Conservation (phyloP, 768 basidiomycete genomes). For the Asterophora parasitica region DNA sequence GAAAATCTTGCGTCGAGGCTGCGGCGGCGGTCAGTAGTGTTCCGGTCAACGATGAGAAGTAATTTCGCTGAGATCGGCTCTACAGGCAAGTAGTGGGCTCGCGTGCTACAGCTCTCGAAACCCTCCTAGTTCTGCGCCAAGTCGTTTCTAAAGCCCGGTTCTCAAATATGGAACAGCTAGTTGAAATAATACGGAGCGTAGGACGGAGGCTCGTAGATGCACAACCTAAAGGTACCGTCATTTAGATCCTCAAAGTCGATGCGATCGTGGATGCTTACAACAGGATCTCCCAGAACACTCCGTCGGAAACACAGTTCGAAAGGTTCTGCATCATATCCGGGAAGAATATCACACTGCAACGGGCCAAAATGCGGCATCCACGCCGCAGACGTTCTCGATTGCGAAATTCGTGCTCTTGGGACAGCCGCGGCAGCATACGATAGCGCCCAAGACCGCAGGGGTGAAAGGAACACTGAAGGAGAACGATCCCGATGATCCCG, state of each 20-base stretch:
- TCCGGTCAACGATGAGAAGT: neutral
- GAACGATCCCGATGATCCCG: constrained; percentile 70
- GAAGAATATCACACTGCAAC: constrained; percentile 91
- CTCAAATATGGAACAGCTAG: constrained; percentile 79
- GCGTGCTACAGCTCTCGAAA: constrained; percentile 83
- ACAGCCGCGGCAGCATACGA: constrained; percentile 55
- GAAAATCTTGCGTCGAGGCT: constrained; percentile 68
- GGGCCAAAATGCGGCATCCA: constrained; percentile 34
- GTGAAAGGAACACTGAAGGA: constrained; percentile 57
- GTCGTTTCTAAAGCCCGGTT: constrained; percentile 87
- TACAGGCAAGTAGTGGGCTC: constrained; percentile 89
- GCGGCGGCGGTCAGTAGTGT: constrained; percentile 57
- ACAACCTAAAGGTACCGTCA: constrained; percentile 83
- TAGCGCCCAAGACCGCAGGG: constrained; percentile 40
- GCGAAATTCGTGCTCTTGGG: constrained; percentile 81
- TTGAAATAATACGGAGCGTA: constrained; percentile 71
- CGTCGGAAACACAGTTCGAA: constrained; percentile 91
- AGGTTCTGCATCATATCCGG: constrained; percentile 87
- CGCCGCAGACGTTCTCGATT: constrained; percentile 57
- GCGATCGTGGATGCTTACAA: constrained; percentile 2
- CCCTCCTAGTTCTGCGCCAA: constrained; percentile 80
- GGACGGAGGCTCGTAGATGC: constrained; percentile 83
- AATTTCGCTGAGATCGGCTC: neutral
- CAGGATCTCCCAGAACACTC: constrained; percentile 66
- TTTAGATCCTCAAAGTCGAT: constrained; percentile 8